Conservation (phyloP, 2,329 filamentous ascomycete species). For the Xylaria multiplex region DNA sequence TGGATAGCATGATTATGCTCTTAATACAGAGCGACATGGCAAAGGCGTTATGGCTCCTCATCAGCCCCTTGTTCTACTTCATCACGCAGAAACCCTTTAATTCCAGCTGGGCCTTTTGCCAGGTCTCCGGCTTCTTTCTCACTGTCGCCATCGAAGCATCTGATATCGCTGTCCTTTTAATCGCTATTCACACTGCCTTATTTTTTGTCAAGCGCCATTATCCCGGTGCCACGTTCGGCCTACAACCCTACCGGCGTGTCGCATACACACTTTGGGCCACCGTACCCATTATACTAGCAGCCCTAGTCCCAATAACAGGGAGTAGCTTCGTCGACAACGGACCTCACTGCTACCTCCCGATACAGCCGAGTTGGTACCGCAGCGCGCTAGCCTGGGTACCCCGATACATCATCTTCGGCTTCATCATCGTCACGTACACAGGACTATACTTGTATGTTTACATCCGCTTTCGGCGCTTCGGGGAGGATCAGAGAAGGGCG, state of each 20-base stretch:
- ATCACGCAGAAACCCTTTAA: slow-evolving; percentile 54
- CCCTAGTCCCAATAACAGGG: slow-evolving; percentile 48
- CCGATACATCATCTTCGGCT: slow-evolving; percentile 73
- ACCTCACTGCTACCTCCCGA: slow-evolving; percentile 72
- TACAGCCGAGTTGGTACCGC: slow-evolving; percentile 74
- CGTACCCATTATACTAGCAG: slow-evolving; percentile 68
- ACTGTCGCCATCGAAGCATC: slow-evolving; percentile 73
- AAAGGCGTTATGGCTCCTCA: slow-evolving; percentile 74
- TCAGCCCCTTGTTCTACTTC: slow-evolving; percentile 71
- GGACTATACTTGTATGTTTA: slow-evolving; percentile 76
- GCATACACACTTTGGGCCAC: slow-evolving; percentile 68
- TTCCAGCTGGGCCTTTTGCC: slow-evolving; percentile 68
- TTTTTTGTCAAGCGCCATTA: slow-evolving; percentile 72
- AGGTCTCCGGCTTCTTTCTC: slow-evolving; percentile 75
- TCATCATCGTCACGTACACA: slow-evolving; percentile 72
- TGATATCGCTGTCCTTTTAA: slow-evolving; percentile 77
- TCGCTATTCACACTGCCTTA: slow-evolving; percentile 76
- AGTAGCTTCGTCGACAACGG: slow-evolving; percentile 45
- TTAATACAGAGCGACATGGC: slow-evolving; percentile 77
- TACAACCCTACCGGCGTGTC: slow-evolving; percentile 72
- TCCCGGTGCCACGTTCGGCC: slow-evolving; percentile 65
- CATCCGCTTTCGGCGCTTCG: slow-evolving; percentile 55
- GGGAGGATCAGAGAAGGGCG: slow-evolving; percentile 45
- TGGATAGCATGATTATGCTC: slow-evolving; percentile 74
- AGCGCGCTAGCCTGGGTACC: slow-evolving; percentile 77